A percentile compares a stretch with the other conserved stretches of the same genome.
Evolutionary conservation across 2,329 filamentous ascomycete genomes (phyloP).

Genomic region (Dothistroma pini): DNA sequence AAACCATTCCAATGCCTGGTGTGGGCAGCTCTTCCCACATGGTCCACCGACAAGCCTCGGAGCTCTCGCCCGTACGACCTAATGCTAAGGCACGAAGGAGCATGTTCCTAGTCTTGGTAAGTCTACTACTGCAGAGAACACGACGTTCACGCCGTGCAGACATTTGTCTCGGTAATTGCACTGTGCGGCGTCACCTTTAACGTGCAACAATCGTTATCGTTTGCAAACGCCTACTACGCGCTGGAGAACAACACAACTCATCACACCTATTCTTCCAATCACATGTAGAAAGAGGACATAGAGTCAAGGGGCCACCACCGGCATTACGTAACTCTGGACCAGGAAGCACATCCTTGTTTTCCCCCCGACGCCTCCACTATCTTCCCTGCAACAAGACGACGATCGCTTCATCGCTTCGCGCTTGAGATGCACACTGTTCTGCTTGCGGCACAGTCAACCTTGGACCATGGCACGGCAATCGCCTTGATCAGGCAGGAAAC

Average conservation of each 20-base stretch:
- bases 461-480: neutral
- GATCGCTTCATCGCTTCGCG: neutral
- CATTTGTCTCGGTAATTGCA: slow-evolving; percentile 11
- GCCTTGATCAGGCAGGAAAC: neutral
- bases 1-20: neutral
- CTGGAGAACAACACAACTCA: neutral
- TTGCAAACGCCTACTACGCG: neutral
- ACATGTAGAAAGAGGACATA: neutral
- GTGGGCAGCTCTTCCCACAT: neutral
- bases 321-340: neutral
- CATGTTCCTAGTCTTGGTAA: neutral
- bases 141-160: neutral
- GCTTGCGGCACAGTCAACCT: neutral
- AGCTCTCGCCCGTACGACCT: neutral
- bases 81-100: neutral
- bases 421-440: neutral
- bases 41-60: neutral
- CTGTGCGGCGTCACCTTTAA: neutral
- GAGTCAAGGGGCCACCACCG: neutral
- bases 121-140: neutral
- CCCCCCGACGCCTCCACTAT: slow-evolving; percentile 3
- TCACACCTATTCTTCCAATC: slow-evolving; percentile 9
- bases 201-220: neutral
- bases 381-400: neutral
- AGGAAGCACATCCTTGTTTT: neutral